Evolutionary conservation across 495 filamentous ascomycete species (phyloP), one percentile per base, ranked within the genome.

Genomic region (Neurospora sp.): DNA sequence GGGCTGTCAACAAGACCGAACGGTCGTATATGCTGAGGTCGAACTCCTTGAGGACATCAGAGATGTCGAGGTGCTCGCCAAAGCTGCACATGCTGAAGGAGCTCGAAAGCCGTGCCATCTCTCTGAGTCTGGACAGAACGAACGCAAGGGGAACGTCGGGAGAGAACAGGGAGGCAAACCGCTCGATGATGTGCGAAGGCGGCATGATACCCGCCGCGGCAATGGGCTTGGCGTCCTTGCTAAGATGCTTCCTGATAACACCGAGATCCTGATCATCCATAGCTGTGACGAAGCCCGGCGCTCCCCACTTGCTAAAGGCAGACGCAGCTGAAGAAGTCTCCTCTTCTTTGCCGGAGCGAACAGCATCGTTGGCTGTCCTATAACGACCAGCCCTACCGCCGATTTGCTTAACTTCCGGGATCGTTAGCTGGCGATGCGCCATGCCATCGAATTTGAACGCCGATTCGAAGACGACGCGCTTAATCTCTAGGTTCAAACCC

Each of bases 401-500:
- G 73, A 99, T 99, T 77, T 99, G 96, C 79, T 96, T 98, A 70
- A 97, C 87, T 73, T 97, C 91, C 1, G 92, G 88, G n/a, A 92
- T 85, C 8, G 83, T 79, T 14, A 98, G 84, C 8, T 82, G 79
- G 27, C 86, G 82, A 38, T 84, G 83, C 11, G 78, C 78, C 1
- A 12, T 44, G 4, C 90, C 89, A 72, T 90, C 84, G 66, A 84
- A 89, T 79, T 97, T 99, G 69, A 85, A 80, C 2, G 87, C 84
- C 9, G 92, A 83, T 77, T 96, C 92, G 77, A 99, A 98, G 72
- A 99, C 88, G 74, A 99, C 85, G 42, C 96, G 92, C 77, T 93
- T 96, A 83, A 96, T 91, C 79, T 93, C 94, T 83, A 99, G 79
- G 81, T 99, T 99, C 39, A 99, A 83, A 2, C 96, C 96, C 96